A percentile compares a stretch with the other conserved stretches of the same genome.
phyloP scores from a whole-genome alignment of 164 flowering plant genomes.

The Kalanchoe fedtschenkoi region DNA sequence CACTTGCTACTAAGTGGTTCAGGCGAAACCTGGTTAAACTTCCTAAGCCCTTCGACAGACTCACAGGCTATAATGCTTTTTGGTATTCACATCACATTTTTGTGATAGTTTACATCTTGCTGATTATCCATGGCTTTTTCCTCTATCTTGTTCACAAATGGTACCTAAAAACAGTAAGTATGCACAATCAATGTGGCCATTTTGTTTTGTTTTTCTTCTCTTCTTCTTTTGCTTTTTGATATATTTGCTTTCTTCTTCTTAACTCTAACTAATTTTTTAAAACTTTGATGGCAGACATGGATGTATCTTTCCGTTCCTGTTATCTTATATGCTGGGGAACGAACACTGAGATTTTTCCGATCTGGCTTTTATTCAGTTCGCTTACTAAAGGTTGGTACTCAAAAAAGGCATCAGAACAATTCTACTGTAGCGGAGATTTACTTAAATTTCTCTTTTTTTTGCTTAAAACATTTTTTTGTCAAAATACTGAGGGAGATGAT shows the following conservation, averaged over 20 bases:
- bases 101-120: slow-evolving; percentile 68
- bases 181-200: not conserved
- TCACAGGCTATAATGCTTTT: slow-evolving; percentile 94
- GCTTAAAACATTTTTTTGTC: not conserved
- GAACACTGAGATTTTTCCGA: slow-evolving; percentile 72
- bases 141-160: slow-evolving; percentile 76
- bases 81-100: slow-evolving; percentile 98
- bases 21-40: slow-evolving; percentile 76
- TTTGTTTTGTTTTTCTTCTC: not conserved
- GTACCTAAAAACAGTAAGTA: slow-evolving; percentile 74
- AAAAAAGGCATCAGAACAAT: not conserved
- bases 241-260: too few relatives aligned
- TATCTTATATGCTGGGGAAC: slow-evolving; percentile 73
- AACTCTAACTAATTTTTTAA: not conserved
- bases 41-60: slow-evolving; percentile 74
- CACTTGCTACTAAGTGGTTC: slow-evolving; percentile 83
- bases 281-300: slow-evolving; percentile 69
- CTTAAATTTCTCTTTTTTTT: not conserved
- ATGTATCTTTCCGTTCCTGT: slow-evolving; percentile 90
- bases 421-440: not conserved
- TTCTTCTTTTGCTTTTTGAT: too few relatives aligned
- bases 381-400: slow-evolving; percentile 54
- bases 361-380: slow-evolving; percentile 69
- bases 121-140: slow-evolving; percentile 63
- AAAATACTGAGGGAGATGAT: not conserved